Percentiles rank a stretch among this genome's conserved stretches.
Evolutionary conservation across 139 green algal genomes (phyloP).

Genomic region (Chlamydomonas sphaeroides): DNA sequence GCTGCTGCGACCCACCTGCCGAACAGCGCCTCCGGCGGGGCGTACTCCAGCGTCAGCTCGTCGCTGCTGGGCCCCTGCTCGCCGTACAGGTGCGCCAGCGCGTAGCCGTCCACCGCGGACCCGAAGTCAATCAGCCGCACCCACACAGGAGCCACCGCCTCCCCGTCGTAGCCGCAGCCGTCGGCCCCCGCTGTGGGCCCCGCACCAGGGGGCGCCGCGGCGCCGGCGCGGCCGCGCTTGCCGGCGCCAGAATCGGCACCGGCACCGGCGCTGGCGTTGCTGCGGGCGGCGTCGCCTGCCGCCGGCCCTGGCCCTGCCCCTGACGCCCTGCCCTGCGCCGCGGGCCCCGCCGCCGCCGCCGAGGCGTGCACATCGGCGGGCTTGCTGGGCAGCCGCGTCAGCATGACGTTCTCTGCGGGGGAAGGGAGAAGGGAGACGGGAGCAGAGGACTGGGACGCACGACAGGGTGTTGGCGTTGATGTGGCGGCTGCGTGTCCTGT

Average conservation of each 20-base stretch:
- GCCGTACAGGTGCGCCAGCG: constrained; percentile 58
- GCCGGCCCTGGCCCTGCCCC: too few species aligned
- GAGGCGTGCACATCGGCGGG: too few species aligned
- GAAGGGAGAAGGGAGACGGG: too few species aligned
- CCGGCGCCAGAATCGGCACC: neutral
- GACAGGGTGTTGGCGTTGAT: too few species aligned
- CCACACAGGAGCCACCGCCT: constrained; percentile 35
- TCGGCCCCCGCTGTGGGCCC: too few species aligned
- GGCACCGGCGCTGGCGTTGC: neutral
- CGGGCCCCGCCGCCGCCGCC: too few species aligned
- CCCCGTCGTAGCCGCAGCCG: neutral
- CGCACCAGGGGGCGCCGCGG: too few species aligned
- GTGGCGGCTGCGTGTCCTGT: too few species aligned
- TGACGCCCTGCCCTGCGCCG: too few species aligned
- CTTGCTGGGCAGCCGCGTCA: constrained; percentile 6
- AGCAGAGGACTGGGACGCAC: too few species aligned
- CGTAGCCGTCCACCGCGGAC: constrained; percentile 66
- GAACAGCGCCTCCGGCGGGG: constrained; percentile 76
- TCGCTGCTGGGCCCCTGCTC: constrained; percentile 55
- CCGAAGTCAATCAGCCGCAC: constrained; percentile 84
- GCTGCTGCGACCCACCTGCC: constrained; percentile 44
- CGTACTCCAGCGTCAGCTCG: constrained; percentile 79
- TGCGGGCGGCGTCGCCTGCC: neutral
- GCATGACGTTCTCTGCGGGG: constrained; percentile 82
- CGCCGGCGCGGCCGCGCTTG: too few species aligned